Evolutionary conservation across 23 red algal species (phyloP).

Genomic region (Agarophyton chilense): DNA sequence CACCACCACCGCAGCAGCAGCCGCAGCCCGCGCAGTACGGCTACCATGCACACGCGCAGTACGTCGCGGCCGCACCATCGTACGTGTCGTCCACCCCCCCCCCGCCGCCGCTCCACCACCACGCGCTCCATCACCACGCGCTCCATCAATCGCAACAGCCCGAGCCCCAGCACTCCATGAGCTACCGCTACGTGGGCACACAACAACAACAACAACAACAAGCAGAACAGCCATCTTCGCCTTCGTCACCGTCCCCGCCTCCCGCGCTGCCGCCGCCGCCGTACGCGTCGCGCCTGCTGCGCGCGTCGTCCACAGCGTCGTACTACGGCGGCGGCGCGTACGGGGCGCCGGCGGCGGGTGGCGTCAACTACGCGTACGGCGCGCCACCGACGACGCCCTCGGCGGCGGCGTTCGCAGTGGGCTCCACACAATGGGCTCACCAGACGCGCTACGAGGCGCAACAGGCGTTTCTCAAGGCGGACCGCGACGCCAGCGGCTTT

Average conservation of each 20-base stretch:
- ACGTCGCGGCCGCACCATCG: too few species aligned
- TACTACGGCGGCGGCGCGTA: not conserved
- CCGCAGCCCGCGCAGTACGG: not conserved
- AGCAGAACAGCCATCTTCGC: too few species aligned
- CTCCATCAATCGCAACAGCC: not conserved
- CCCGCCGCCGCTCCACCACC: not conserved
- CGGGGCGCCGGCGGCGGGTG: not conserved
- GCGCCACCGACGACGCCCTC: too few species aligned
- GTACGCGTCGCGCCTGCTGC: not conserved
- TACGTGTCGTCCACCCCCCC: not conserved
- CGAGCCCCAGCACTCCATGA: not conserved
- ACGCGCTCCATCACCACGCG: not conserved
- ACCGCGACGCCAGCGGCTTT: conserved; percentile 46
- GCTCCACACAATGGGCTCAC: conserved; percentile 9
- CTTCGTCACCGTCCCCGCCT: too few species aligned
- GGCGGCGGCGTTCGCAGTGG: not conserved
- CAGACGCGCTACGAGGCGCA: conserved; percentile 19
- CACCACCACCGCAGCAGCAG: not conserved
- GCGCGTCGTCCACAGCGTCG: not conserved
- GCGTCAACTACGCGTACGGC: not conserved
- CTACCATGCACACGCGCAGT: not conserved
- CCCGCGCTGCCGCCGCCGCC: not conserved
- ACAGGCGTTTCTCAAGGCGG: conserved; percentile 38
- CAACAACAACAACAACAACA: too few species aligned
- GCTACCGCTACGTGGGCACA: not conserved